Base-by-base conservation (phyloP, 2,329 filamentous ascomycete genomes). In the Monilinia polystroma region DNA sequence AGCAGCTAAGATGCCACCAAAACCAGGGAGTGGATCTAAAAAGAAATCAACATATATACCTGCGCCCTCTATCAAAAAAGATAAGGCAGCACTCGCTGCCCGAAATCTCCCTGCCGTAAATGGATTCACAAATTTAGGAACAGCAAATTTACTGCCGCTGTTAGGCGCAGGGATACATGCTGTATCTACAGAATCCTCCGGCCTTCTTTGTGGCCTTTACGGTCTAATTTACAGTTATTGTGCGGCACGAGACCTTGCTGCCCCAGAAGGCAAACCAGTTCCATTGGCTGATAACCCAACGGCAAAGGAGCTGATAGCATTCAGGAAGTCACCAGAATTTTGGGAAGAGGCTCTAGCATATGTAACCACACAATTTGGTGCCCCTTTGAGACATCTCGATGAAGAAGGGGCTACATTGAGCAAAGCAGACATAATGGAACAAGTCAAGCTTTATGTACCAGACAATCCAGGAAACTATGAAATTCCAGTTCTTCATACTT, bases 331-430 rank as follows among this genome's bases (percentile, higher is more conserved):
- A 18, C 38, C 14, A 3, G 7, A 20, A 5, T 58, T 58, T 6
- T 58, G 38, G 23, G 3, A 29, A 11, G 38, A 29, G 1, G 38
- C 38, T 23, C 1, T 43, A 7, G n/a, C 14, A 8, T 57, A 23
- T 2, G n/a, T 56, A 4, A 23, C 29, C 29, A 29, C 29, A 29
- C 29, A 29, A 29, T 29, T 41, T 10, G 6, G 0, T 2, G 1
- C 23, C 11, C 3, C 5, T 1, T 8, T 47, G 8, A 10, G 16
- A n/a, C 3, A 7, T 47, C 4, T 10, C 7, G 3, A 51, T 23
- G 16, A 20, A 3, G 1, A 47, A 5, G 4, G 5, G 18, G 35
- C 0, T 3, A 1, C 20, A n/a, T 14, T 8, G 8, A 18, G 1
- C 10, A 14, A 43, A 26, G n/a, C 1, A 12, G 2, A 57, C 10